Percentiles rank a stretch among this genome's conserved stretches.
phyloP scores from a whole-genome alignment of 2,329 filamentous ascomycete species.

The Verticillium albo-atrum region DNA sequence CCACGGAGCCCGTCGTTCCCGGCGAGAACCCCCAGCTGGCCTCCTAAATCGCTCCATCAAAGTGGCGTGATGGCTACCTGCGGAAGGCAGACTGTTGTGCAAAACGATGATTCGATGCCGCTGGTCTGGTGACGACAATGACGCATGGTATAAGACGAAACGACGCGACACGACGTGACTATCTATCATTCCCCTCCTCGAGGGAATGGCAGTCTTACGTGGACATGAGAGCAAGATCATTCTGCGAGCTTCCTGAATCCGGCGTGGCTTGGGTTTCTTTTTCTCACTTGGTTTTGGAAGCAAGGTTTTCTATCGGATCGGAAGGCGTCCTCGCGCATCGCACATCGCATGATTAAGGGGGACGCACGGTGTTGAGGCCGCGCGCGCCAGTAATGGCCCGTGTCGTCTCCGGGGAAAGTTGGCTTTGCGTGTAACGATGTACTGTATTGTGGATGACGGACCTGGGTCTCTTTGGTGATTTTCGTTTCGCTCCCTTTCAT shows the following conservation, averaged over 20 bases:
- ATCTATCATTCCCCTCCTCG: background rate
- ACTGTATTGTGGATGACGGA: slow-evolving; percentile 4
- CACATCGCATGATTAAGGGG: background rate
- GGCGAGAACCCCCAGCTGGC: slow-evolving; percentile 19
- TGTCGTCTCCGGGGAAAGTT: slow-evolving; percentile 6
- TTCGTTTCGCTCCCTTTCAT: slow-evolving; percentile 11
- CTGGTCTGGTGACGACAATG: slow-evolving; percentile 10
- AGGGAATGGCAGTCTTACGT: background rate
- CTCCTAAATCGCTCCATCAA: slow-evolving; percentile 9
- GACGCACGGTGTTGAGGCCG: slow-evolving; percentile 8
- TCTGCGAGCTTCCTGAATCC: background rate
- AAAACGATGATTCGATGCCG: slow-evolving; percentile 2
- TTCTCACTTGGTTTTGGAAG: background rate
- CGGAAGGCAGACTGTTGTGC: background rate
- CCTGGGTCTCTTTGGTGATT: background rate
- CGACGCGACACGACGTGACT: background rate
- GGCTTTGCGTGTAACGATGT: slow-evolving; percentile 11
- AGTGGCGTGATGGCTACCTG: background rate
- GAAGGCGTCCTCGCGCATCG: background rate
- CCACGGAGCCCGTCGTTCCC: slow-evolving; percentile 19
- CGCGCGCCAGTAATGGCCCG: slow-evolving; percentile 5
- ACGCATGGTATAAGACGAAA: slow-evolving; percentile 8
- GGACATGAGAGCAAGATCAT: background rate
- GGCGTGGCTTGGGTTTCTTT: slow-evolving; percentile 2
- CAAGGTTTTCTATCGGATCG: background rate